Conservation (phyloP, 2,329 filamentous ascomycete species). For the Bimuria novae-zelandiae region DNA sequence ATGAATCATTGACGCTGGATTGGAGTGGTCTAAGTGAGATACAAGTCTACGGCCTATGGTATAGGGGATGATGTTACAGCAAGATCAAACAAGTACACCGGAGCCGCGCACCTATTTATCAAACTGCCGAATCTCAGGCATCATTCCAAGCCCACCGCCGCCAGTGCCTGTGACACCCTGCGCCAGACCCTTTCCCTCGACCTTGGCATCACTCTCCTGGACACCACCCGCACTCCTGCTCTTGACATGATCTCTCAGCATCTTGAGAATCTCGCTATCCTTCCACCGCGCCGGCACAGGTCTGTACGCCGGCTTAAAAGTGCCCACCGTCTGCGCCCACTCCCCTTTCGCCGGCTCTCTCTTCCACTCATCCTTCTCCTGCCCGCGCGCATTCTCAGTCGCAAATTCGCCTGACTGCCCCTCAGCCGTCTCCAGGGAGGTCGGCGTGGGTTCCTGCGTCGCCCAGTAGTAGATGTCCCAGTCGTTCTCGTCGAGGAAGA, state of each 20-base stretch:
- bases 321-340: conserved; percentile 95
- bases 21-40: too few relatives aligned
- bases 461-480: conserved; percentile 99
- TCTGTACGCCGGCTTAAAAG: conserved; percentile 90
- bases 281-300: conserved; percentile 87
- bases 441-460: conserved; percentile 75
- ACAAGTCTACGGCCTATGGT: neutral
- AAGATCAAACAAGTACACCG: neutral
- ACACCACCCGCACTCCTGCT: conserved; percentile 67
- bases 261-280: conserved; percentile 74
- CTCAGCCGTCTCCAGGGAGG: conserved; percentile 62
- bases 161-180: conserved; percentile 38
- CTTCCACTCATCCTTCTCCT: conserved; percentile 54
- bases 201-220: conserved; percentile 44
- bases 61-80: neutral
- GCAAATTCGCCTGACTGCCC: conserved; percentile 53
- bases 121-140: conserved; percentile 57
- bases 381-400: conserved; percentile 52
- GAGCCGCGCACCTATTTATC: conserved; percentile 38
- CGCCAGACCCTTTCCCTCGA: conserved; percentile 38
- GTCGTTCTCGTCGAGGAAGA: conserved; percentile 97
- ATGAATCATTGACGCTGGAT: too few relatives aligned
- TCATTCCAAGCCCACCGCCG: conserved; percentile 54
- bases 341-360: conserved; percentile 68
- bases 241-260: conserved; percentile 82